Conservation (phyloP, 139 green algal species). For the Asterochloris sp. region DNA sequence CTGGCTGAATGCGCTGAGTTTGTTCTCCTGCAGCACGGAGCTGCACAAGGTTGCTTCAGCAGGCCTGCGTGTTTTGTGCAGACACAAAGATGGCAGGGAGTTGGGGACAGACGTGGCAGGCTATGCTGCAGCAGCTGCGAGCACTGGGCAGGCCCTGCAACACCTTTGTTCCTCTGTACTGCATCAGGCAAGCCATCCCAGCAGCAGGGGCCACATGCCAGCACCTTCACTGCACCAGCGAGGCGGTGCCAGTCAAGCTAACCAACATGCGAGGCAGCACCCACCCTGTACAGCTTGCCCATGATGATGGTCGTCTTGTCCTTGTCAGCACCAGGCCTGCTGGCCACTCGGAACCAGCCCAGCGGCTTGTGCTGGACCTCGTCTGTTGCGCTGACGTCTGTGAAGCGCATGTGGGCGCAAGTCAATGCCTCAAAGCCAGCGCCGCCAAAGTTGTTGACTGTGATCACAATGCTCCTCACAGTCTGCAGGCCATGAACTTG, state of each 20-base stretch:
- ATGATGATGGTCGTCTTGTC: constrained; percentile 28
- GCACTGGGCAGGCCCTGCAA: too few species aligned
- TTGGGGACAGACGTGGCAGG: too few species aligned
- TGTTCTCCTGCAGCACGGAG: constrained; percentile 28
- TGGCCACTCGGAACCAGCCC: constrained; percentile 25
- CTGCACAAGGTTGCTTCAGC: constrained; percentile 20
- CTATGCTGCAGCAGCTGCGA: too few species aligned
- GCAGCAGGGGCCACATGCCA: too few species aligned
- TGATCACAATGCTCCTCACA: constrained; percentile 12
- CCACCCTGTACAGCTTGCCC: constrained; percentile 57
- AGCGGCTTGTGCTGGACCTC: constrained; percentile 18
- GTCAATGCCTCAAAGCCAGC: neutral
- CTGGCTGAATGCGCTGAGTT: constrained; percentile 15
- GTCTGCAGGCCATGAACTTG: neutral
- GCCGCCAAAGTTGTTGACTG: constrained; percentile 18
- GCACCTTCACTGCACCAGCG: too few species aligned
- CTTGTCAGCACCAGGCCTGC: constrained; percentile 24
- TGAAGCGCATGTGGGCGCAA: constrained; percentile 13
- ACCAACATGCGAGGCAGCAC: neutral
- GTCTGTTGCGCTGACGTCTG: constrained; percentile 2
- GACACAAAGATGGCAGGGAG: too few species aligned
- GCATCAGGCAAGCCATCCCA: too few species aligned
- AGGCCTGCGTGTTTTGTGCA: too few species aligned
- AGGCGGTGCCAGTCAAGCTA: too few species aligned
- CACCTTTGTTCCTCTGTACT: too few species aligned